Percentiles rank a stretch among this genome's conserved stretches.
Evolutionary conservation across 2,329 filamentous ascomycete species (phyloP).

Genomic region (Calonectria naviculata): DNA sequence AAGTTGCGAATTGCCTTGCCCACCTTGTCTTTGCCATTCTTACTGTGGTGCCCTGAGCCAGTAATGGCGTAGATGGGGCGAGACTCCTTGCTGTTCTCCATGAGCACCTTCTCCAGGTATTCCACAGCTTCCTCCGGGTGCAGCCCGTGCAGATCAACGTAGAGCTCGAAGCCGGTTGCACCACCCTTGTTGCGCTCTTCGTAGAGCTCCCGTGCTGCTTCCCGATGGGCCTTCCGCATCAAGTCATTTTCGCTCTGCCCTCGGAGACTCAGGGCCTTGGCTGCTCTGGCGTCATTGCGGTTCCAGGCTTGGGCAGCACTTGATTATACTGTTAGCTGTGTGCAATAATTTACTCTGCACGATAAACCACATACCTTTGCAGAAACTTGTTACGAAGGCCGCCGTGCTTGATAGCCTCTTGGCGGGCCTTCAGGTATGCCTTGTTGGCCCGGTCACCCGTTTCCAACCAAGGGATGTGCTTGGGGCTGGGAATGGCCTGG

Average conservation of each 20-base stretch:
- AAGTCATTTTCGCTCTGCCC: conserved; percentile 97
- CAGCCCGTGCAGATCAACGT: conserved; percentile 97
- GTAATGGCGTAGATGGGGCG: conserved; percentile 94
- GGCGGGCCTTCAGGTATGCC: conserved; percentile 92
- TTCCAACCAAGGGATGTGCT: conserved; percentile 96
- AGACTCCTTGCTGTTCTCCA: conserved; percentile 80
- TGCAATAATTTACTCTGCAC: neutral
- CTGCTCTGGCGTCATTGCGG: conserved; percentile 94
- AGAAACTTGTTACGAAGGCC: conserved; percentile 97
- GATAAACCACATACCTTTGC: conserved; percentile 74
- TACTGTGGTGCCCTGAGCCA: conserved; percentile 96
- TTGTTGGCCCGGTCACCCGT: conserved; percentile 92
- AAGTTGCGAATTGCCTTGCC: conserved; percentile 93
- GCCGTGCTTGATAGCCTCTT: conserved; percentile 97
- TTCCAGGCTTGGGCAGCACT: conserved; percentile 99
- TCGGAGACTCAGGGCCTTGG: conserved; percentile 92
- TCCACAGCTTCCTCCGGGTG: conserved; percentile 97
- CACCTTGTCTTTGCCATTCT: conserved; percentile 99
- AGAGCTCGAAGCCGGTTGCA: conserved; percentile 76
- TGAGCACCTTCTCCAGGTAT: conserved; percentile 88
- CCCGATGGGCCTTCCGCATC: conserved; percentile 96
- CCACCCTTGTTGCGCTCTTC: conserved; percentile 88
- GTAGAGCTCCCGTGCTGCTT: conserved; percentile 91
- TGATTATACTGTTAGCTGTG: conserved; percentile 13
- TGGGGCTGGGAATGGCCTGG: conserved; percentile 85